Evolutionary conservation across 2,329 filamentous ascomycete species (phyloP), one percentile per base, ranked within the genome.

Genomic region (Myriosclerotinia duriaeana): DNA sequence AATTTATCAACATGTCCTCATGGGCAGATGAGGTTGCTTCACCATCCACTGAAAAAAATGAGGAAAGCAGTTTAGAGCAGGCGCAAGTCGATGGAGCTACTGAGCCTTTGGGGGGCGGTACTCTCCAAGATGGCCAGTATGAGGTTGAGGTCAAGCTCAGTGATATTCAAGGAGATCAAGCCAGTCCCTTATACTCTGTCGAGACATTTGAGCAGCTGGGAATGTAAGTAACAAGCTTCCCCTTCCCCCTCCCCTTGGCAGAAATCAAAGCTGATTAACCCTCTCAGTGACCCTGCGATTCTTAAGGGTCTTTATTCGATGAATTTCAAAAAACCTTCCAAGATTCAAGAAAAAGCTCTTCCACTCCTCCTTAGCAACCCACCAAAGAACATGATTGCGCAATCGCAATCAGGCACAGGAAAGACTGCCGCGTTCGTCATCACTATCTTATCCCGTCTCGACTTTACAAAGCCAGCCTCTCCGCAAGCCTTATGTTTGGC

Each of bases 361-460:
- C 95, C 95, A 38, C 84, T 99, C 65, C 90, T 99, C 75, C 85
- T 99, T 70, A 82, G 85, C 73, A 83, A 97, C 76, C 94, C 95
- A n/a, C 90, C 94, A 0, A 84, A 85, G 71, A 98, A 98, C 79
- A 90, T 99, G 85, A 94, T 99, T 76, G 95, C 93, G 4, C 95
- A 99, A 80, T 99, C 95, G n/a, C 95, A 99, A 79, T 99, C 95
- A 2, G 95, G 95, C 73, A 99, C 95, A 26, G 95, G 95, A 76
- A 99, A 99, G 83, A 99, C 95, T 0, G 95, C 93, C 26, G 95
- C 95, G 30, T 99, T 99, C 78, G 91, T 95, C 55, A 89, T 97
- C 69, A 96, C 96, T 69, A 90, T 96, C 68, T 85, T 99, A 52
- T 91, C 91, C 67, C 92, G 95, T 70, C 80, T 98, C 76, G 92